Conservation (phyloP, 371 early-diverging fungal species). For the Circinella minor region DNA sequence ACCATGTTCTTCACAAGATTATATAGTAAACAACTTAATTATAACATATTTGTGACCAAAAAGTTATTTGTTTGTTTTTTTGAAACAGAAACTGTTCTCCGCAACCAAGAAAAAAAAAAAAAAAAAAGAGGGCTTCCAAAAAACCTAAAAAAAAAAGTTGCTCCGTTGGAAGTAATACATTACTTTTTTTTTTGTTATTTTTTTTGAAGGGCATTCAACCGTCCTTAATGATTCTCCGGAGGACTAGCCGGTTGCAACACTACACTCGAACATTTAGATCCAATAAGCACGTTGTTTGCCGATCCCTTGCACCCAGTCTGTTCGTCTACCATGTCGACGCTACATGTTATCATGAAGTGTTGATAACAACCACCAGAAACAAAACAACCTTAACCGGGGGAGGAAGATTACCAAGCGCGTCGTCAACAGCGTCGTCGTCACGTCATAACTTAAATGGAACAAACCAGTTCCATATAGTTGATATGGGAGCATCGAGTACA, state of each 20-base stretch:
- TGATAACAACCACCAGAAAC: not conserved
- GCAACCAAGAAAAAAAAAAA: no score
- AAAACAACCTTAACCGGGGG: not conserved
- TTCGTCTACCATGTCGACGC: slow-evolving; percentile 23
- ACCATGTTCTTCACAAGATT: no score
- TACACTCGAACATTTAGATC: slow-evolving; percentile 8
- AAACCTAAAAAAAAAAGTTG: no score
- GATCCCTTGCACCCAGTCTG: slow-evolving; percentile 23
- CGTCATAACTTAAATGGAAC: not conserved
- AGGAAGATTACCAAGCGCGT: not conserved
- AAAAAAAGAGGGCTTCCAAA: no score
- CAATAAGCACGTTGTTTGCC: slow-evolving; percentile 18
- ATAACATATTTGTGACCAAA: no score
- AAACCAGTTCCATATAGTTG: not conserved
- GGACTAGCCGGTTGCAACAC: slow-evolving; percentile 2
- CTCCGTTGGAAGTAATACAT: no score
- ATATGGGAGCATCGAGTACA: not conserved
- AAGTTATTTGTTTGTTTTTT: no score
- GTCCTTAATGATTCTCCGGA: slow-evolving; percentile 9
- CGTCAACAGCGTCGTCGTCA: not conserved
- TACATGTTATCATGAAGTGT: slow-evolving; percentile 22
- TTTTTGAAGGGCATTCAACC: slow-evolving; percentile 2
- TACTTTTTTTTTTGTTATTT: no score
- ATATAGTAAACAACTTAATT: no score
- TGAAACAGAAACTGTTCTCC: no score